Evolutionary conservation across 2,329 filamentous ascomycete genomes (phyloP), one percentile per base, ranked within the genome.

Genomic region (Apiospora arundinis): DNA sequence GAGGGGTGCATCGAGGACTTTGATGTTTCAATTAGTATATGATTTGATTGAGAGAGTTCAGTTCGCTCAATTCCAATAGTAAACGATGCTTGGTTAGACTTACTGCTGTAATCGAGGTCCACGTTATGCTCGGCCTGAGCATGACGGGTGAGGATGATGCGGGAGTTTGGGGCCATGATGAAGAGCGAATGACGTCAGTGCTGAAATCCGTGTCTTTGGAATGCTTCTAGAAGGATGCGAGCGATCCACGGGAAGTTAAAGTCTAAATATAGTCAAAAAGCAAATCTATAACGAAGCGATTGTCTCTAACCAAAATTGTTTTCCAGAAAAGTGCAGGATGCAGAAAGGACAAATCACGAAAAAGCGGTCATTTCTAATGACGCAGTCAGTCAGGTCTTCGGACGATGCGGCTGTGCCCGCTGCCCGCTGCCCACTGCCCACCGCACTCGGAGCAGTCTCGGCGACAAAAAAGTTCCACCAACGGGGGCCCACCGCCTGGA

Each of bases 61-160:
- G n/a, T n/a, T n/a, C n/a, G n/a, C n/a, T n/a, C n/a, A n/a, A n/a
- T n/a, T n/a, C n/a, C n/a, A n/a, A n/a, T n/a, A n/a, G n/a, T n/a
- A n/a, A n/a, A n/a, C n/a, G n/a, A 9, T 4, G 21, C 25, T 12
- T 7, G 18, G 14, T 23, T 40, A 16, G 9, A 71, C 75, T 69
- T 73, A 77, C 77, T 78, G 70, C 71, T 74, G 69, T 77, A 77
- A 68, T 77, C 75, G 1, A 74, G 70, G 67, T 74, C 70, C 69
- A 77, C 76, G 63, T 78, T 78, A 69, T 78, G 77, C 70, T 78
- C 75, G n/a, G 77, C 76, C 63, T 78, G 76, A 8, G 76, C 77
- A 60, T 78, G 76, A 1, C 76, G 76, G 63, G 73, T 75, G 63
- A 78, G 73, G n/a, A 78, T 73, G 28, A 78, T 68, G 21, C 74